Base-by-base conservation (phyloP, 2,329 filamentous ascomycete species). In the Nannizzia gypsea region DNA sequence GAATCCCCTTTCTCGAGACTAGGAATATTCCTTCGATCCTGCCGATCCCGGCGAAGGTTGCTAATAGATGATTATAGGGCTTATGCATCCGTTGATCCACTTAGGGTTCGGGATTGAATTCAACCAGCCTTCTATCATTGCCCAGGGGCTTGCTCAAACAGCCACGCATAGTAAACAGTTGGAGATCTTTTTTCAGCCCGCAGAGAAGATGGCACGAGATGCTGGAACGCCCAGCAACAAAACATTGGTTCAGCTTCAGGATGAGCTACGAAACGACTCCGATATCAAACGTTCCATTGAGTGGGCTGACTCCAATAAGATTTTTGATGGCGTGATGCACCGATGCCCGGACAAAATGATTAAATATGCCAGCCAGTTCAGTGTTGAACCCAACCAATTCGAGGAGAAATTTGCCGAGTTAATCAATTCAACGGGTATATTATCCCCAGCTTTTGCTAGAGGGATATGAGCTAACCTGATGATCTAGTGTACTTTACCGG, bases 31-130 rank as follows among this genome's bases (percentile, higher is more conserved):
- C 8, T 9, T 28, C 13, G 3, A 20, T 20, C 9, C 17, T 6
- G 13, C n/a, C n/a, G n/a, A n/a, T 28, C 8, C 38, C 11, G n/a
- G 34, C 20, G n/a, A n/a, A n/a, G n/a, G n/a, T 58, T 6, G 15
- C 42, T 48, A 11, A 20, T 22, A 38, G 62, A 4, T n/a, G 2
- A 63, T 15, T 11, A 40, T 65, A 81, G 84, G 87, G 0, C 80
- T 92, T 63, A 66, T 90, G 1, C 89, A 95, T 68, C 89, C 90
- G 1, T 74, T 93, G 15, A 91, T 96, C 63, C 89, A 95, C 69
- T 80, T 95, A 20, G 88, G 90, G 56, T 95, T 90, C 68, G 90
- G 88, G 3, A 70, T 96, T 38, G 90, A 95, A 69, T 95, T 90
- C 76, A 71, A 80, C 8, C 89, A 95, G 68, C 89, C 89, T 1